These are phyloP conservation scores for Botrytis sinoallii DNA, from an alignment of 2,329 filamentous ascomycete genomes.

Conservation along the genomic window DNA sequence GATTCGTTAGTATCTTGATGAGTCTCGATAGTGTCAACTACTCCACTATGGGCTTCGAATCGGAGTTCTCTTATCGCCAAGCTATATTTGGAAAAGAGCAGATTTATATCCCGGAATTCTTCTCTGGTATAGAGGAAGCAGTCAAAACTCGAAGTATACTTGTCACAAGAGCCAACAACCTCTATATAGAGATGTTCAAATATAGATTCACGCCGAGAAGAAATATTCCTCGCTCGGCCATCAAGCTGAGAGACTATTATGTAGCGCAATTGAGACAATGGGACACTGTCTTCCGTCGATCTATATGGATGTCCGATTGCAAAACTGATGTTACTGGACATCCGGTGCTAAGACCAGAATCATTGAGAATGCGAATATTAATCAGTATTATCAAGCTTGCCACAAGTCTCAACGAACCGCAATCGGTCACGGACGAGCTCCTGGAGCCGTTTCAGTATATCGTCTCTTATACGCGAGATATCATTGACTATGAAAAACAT, in stretches of 20 bases:
- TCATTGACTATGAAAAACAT: conserved; percentile 7
- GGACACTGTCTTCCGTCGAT: conserved; percentile 13
- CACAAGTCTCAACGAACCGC: conserved; percentile 16
- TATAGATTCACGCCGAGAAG: conserved; percentile 38
- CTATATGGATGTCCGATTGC: background rate
- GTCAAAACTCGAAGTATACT: conserved; percentile 23
- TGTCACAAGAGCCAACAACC: conserved; percentile 44
- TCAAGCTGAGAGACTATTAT: conserved; percentile 12
- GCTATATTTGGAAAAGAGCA: conserved; percentile 3
- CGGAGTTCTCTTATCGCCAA: conserved; percentile 58
- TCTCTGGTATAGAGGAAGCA: conserved; percentile 40
- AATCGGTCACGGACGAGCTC: conserved; percentile 3
- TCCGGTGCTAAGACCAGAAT: background rate
- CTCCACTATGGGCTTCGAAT: conserved; percentile 39
- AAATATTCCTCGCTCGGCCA: conserved; percentile 18
- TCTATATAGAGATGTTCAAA: conserved; percentile 25
- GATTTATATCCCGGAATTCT: conserved; percentile 28
- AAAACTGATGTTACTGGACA: background rate
- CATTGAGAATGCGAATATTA: conserved; percentile 10
- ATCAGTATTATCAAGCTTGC: conserved; percentile 1
- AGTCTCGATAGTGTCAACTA: conserved; percentile 51
- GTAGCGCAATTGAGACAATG: conserved; percentile 11
- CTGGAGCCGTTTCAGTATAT: conserved; percentile 10
- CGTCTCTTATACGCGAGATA: conserved; percentile 2
- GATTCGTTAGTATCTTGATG: conserved; percentile 59